Evolutionary conservation across 495 filamentous ascomycete species (phyloP), one percentile per base, ranked within the genome.

Genomic region (Aspergillus biplanus): DNA sequence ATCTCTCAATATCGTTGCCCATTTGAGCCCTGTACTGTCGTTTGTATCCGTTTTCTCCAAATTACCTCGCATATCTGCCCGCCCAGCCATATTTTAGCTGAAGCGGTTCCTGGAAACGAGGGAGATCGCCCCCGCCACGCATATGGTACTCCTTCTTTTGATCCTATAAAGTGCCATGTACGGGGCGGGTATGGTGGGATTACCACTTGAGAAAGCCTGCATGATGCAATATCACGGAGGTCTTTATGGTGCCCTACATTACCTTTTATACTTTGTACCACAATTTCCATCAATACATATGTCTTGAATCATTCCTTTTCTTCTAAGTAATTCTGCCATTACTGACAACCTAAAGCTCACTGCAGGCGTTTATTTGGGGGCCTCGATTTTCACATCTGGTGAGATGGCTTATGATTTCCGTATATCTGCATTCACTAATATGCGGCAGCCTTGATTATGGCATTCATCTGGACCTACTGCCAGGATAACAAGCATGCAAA

Each of bases 61-160:
- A 67, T 59, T 61, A 89, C 91, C 90, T 93, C 92, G 83, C 82
- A 90, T 92, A 90, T 90, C 93, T 97, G 93, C 93, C 92, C 93
- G 92, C 86, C 86, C 91, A 93, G 92, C 84, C 85, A 76, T 75
- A 59, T 74, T 69, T 77, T 87, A 87, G 84, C 91, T 94, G 91
- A 87, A 85, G 87, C 92, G 93, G 92, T 97, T 97, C 93, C 92
- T 96, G 90, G 85, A 92, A 89, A 80, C 83, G 93, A 97, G 93
- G 93, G 84, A 97, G 91, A 97, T 89, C 83, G 89, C 90, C 92
- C 90, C 87, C 89, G 85, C 86, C 86, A 83, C 84, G 78, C 83
- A 81, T 77, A 73, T 84, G 84, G 84, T 75, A 65, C 81, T 86
- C 82, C 76, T 87, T 87, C 90, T 92, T 92, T 89, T 88, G 86